Conservation (phyloP, 306 rosid genomes). For the Hippophae gyantsensis region DNA sequence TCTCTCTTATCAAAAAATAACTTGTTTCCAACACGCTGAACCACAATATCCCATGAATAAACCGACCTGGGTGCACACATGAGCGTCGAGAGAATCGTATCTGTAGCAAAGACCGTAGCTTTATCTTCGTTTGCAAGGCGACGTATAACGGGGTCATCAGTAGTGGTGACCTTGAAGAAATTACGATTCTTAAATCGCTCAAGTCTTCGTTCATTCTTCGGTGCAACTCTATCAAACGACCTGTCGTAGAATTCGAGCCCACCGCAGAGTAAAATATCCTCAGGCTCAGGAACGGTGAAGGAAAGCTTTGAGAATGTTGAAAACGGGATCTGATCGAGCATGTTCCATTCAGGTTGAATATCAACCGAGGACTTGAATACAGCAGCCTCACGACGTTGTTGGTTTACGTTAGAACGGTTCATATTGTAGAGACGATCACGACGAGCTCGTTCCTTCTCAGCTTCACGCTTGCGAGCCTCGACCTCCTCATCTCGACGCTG, state of each 20-base stretch:
- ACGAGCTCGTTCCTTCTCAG: conserved; percentile 86
- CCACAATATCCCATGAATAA: conserved; percentile 85
- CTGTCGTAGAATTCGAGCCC: conserved; percentile 78
- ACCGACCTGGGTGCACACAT: conserved; percentile 93
- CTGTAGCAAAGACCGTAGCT: conserved; percentile 76
- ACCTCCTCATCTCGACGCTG: conserved; percentile 94
- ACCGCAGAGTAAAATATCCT: conserved; percentile 72
- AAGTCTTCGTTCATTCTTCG: conserved; percentile 75
- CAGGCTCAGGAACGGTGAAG: conserved; percentile 70
- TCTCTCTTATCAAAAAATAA: conserved; percentile 82
- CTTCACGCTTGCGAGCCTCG: conserved; percentile 73
- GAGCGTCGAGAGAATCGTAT: conserved; percentile 68
- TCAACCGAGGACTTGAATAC: conserved; percentile 78
- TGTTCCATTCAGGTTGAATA: conserved; percentile 92
- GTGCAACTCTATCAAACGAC: conserved; percentile 52
- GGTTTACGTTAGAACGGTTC: conserved; percentile 62
- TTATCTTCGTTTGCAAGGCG: conserved; percentile 80
- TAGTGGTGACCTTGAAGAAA: conserved; percentile 84
- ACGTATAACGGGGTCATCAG: conserved; percentile 82
- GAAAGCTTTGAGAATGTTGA: conserved; percentile 87
- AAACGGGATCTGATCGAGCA: conserved; percentile 90
- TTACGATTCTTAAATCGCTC: conserved; percentile 79
- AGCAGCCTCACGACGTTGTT: conserved; percentile 70
- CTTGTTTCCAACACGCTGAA: conserved; percentile 86
- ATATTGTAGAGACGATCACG: conserved; percentile 68